Evolutionary conservation across 176 grass and related monocot species (phyloP).

Genomic region (Lolium rigidum): DNA sequence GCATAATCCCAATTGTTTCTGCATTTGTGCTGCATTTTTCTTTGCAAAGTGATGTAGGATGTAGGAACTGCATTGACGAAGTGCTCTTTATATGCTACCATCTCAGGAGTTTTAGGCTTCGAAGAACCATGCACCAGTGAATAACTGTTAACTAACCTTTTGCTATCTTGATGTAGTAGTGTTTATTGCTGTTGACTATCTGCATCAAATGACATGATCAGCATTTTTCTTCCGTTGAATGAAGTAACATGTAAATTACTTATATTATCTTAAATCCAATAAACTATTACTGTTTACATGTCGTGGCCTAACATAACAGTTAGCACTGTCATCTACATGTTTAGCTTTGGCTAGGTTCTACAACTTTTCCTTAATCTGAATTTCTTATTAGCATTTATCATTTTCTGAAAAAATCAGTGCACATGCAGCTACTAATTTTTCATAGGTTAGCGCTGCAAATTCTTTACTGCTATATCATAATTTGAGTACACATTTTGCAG

Average conservation of each 20-base stretch:
- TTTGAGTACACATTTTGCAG: conserved; percentile 12
- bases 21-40: conserved; percentile 5
- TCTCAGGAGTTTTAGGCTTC: conserved; percentile 8
- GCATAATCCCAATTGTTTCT: conserved; percentile 9
- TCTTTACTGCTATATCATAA: not conserved
- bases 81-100: conserved; percentile 28
- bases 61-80: conserved; percentile 8
- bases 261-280: not conserved
- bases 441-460: not conserved
- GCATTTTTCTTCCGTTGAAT: not conserved
- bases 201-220: conserved; percentile 4
- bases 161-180: conserved; percentile 5
- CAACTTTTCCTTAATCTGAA: not conserved
- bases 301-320: conserved; percentile 11
- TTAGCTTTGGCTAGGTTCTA: conserved; percentile 12
- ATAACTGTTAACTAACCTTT: not conserved
- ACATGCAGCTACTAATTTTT: not conserved
- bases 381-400: not conserved
- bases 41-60: conserved; percentile 31
- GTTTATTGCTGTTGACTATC: not conserved
- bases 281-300: not conserved
- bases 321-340: conserved; percentile 19
- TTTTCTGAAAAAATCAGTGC: conserved; percentile 17
- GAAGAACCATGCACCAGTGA: conserved; percentile 8
- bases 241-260: not conserved